A percentile compares a stretch with the other conserved stretches of the same genome.
Evolutionary conservation across 441 rosid species (phyloP).

Genomic region (Syzygium malaccense): DNA sequence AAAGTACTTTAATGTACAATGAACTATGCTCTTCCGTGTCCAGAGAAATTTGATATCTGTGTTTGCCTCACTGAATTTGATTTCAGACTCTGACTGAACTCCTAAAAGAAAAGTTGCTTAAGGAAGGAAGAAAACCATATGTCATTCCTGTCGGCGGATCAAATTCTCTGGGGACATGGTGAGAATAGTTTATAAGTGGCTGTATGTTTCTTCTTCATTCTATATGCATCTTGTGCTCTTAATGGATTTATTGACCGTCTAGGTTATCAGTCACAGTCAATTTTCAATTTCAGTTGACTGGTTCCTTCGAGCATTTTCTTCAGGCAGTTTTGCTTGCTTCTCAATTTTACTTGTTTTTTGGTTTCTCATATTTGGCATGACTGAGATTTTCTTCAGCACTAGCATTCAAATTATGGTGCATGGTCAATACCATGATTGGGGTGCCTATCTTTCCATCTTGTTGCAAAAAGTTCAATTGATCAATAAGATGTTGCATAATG

Average conservation of each 20-base stretch:
- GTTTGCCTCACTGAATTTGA: conserved; percentile 3
- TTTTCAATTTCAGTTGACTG: not conserved
- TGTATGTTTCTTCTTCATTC: not conserved
- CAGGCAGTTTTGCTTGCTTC: not conserved
- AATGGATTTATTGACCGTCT: not conserved
- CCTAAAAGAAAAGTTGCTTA: conserved; percentile 65
- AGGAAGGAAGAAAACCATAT: conserved; percentile 84
- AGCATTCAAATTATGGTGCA: not conserved
- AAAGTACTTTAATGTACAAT: not conserved
- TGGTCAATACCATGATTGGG: not conserved
- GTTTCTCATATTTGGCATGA: not conserved
- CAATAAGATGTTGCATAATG: not conserved
- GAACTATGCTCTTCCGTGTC: not conserved
- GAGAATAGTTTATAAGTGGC: conserved; percentile 21
- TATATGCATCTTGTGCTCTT: not conserved
- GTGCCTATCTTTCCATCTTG: not conserved
- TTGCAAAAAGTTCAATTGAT: not conserved
- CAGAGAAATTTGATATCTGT: not conserved
- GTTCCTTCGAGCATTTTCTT: not conserved
- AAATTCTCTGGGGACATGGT: conserved; percentile 93
- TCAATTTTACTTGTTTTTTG: not conserved
- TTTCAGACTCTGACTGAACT: conserved; percentile 62
- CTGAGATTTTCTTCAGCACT: not conserved
- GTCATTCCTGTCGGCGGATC: conserved; percentile 98
- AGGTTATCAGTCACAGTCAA: not conserved